These are phyloP conservation scores for Gastrodia elata DNA, from an alignment of 106 monocot genomes.

Conservation along the genomic window DNA sequence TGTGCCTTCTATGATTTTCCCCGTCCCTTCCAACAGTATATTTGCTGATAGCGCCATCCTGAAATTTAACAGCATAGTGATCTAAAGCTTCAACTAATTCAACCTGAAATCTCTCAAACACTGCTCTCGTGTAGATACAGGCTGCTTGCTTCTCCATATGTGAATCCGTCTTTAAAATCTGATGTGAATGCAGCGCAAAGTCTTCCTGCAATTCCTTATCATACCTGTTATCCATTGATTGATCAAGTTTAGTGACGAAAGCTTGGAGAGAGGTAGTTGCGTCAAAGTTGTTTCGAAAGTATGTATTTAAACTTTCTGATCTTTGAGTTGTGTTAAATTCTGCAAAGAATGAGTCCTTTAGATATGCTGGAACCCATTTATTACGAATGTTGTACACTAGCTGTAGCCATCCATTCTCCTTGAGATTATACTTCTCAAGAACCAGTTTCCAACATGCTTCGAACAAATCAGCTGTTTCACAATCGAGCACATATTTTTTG, in stretches of 20 bases:
- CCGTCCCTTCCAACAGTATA: conserved; percentile 41
- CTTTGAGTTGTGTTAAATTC: conserved; percentile 44
- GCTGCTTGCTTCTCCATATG: conserved; percentile 61
- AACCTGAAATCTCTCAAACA: conserved; percentile 57
- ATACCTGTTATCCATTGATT: conserved; percentile 32
- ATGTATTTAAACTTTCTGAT: conserved; percentile 54
- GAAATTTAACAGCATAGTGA: conserved; percentile 38
- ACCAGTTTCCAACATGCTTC: conserved; percentile 48
- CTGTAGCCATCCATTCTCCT: conserved; percentile 64
- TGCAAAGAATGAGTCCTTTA: conserved; percentile 59
- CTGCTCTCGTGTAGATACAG: conserved; percentile 42
- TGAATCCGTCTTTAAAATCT: conserved; percentile 38
- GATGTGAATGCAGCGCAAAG: conserved; percentile 17
- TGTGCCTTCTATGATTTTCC: conserved; percentile 23
- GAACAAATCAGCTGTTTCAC: conserved; percentile 29
- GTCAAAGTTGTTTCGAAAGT: conserved; percentile 43
- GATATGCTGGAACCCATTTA: conserved; percentile 65
- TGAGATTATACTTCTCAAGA: conserved; percentile 47
- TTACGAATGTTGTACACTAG: conserved; percentile 33
- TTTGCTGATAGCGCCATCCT: conserved; percentile 43
- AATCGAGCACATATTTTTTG: conserved; percentile 37
- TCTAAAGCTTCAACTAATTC: conserved; percentile 44
- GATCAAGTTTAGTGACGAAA: conserved; percentile 56
- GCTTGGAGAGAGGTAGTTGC: conserved; percentile 24
- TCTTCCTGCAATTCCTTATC: conserved; percentile 58